A percentile compares a stretch with the other conserved stretches of the same genome.
These are phyloP conservation scores for Eucalyptus marginata DNA, from an alignment of 345 rosid genomes.

Conservation along the genomic window DNA sequence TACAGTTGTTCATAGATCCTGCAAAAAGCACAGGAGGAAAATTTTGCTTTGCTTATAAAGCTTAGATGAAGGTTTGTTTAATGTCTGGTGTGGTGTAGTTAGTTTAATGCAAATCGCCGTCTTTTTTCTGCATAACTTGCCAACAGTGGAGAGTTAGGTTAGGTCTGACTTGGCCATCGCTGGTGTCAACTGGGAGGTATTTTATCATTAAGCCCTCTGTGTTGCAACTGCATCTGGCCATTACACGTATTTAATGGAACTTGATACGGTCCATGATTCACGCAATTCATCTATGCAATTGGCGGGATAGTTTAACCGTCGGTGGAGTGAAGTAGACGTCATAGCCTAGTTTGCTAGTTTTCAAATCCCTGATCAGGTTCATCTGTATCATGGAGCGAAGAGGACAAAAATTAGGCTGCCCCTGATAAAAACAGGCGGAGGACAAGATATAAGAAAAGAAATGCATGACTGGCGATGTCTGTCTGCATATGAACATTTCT, in stretches of 20 bases:
- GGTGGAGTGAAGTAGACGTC: background rate
- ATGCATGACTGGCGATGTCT: background rate
- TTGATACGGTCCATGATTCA: background rate
- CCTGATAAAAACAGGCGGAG: background rate
- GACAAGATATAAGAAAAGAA: background rate
- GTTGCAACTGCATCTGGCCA: background rate
- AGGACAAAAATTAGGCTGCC: background rate
- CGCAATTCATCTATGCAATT: background rate
- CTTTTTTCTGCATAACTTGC: background rate
- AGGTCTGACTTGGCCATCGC: background rate
- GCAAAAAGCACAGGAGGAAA: background rate
- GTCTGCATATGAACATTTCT: background rate
- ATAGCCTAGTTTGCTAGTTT: background rate
- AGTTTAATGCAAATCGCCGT: background rate
- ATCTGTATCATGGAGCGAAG: background rate
- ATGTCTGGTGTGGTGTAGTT: background rate
- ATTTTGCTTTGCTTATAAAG: background rate
- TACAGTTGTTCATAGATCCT: background rate
- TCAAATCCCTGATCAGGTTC: background rate
- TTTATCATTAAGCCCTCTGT: background rate
- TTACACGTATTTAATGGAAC: background rate
- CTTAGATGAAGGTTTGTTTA: background rate
- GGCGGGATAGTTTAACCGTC: background rate
- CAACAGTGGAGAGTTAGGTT: background rate
- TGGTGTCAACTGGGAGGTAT: background rate